Conservation (phyloP, 2,329 filamentous ascomycete genomes). For the Geosmithia putterillii region DNA sequence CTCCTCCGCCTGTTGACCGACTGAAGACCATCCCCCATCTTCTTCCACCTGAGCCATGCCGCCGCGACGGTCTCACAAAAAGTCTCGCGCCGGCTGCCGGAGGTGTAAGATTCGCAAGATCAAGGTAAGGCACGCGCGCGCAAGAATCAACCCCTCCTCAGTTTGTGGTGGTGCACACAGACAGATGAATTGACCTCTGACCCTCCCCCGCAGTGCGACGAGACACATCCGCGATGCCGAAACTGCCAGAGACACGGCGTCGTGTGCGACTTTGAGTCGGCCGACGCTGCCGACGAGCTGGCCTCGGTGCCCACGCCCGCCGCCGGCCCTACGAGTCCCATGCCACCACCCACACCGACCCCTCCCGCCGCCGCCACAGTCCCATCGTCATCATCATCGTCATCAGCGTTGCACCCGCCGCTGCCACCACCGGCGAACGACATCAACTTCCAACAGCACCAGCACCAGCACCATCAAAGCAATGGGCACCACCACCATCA, state of each 20-base stretch:
- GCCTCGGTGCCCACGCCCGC: constrained; percentile 22
- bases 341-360: constrained; percentile 1
- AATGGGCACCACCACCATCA: constrained; percentile 14
- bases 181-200: background rate
- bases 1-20: background rate
- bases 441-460: constrained; percentile 6
- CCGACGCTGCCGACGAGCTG: constrained; percentile 31
- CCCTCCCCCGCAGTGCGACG: constrained; percentile 55
- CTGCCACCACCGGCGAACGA: background rate
- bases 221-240: constrained; percentile 51
- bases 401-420: too few species aligned
- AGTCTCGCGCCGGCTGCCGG: constrained; percentile 54
- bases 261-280: constrained; percentile 50
- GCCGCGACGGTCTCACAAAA: constrained; percentile 56
- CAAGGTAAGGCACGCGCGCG: constrained; percentile 49
- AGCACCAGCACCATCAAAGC: background rate
- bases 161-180: background rate
- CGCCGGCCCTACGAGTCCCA: background rate
- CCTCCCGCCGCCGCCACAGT: background rate
- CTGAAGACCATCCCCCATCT: background rate
- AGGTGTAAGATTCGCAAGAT: constrained; percentile 58
- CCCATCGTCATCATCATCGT: too few species aligned
- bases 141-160: constrained; percentile 2
- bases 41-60: constrained; percentile 32
- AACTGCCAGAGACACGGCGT: constrained; percentile 59